Conservation (phyloP, 768 basidiomycete genomes). For the Glaciozyma antarctica region DNA sequence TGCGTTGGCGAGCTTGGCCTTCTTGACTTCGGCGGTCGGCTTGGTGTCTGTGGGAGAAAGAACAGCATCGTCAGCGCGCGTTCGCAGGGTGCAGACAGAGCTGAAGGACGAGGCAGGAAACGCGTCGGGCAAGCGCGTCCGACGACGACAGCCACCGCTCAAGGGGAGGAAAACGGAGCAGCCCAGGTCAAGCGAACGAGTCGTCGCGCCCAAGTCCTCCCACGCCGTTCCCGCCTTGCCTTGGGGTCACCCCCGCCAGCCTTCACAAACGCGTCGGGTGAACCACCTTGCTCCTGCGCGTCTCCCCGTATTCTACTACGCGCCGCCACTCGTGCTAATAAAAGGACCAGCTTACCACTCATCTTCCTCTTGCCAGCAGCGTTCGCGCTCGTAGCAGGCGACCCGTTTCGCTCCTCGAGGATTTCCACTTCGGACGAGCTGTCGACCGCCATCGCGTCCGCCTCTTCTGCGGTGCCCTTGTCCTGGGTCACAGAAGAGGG, state of each 20-base stretch:
- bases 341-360: neutral
- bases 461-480: neutral
- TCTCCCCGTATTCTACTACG: too few relatives aligned
- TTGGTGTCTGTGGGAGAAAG: neutral
- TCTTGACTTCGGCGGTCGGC: neutral
- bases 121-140: too few relatives aligned
- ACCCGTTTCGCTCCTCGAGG: constrained; percentile 1
- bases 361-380: neutral
- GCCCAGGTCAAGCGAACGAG: too few relatives aligned
- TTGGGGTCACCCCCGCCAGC: too few relatives aligned
- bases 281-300: too few relatives aligned
- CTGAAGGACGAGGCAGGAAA: too few relatives aligned
- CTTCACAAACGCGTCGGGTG: too few relatives aligned
- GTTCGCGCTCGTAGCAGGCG: neutral
- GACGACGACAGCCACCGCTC: too few relatives aligned
- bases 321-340: too few relatives aligned
- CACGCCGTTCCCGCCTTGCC: too few relatives aligned
- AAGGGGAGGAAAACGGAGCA: too few relatives aligned
- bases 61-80: neutral
- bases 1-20: neutral
- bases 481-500: neutral
- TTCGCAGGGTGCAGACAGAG: neutral
- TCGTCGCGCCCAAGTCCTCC: too few relatives aligned
- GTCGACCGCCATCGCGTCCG: neutral
- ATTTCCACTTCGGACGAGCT: neutral